Evolutionary conservation across 108 stramenopile genomes (phyloP).

Genomic region (Pseudonitzschia multiseries): DNA sequence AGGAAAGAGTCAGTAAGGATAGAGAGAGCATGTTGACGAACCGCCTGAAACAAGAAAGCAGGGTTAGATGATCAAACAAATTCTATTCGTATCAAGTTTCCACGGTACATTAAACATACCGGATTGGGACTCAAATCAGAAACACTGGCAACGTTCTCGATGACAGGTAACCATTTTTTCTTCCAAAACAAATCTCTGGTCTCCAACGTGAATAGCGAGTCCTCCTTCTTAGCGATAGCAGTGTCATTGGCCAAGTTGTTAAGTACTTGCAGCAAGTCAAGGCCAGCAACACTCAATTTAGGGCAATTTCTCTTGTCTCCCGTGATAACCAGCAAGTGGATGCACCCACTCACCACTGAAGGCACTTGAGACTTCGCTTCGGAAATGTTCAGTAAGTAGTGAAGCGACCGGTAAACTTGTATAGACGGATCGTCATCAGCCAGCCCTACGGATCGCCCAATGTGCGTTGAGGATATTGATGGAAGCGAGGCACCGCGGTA

Average conservation of each 20-base stretch:
- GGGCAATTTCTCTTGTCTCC: constrained; percentile 68
- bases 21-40: constrained; percentile 80
- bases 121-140: constrained; percentile 57
- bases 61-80: neutral
- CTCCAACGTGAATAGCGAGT: constrained; percentile 21
- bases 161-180: constrained; percentile 54
- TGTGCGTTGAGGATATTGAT: constrained; percentile 20
- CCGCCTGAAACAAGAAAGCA: constrained; percentile 44
- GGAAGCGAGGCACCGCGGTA: constrained; percentile 47
- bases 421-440: constrained; percentile 78
- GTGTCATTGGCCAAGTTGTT: constrained; percentile 44
- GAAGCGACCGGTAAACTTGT: constrained; percentile 77
- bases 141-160: constrained; percentile 68
- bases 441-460: constrained; percentile 38
- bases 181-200: constrained; percentile 38
- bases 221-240: constrained; percentile 12
- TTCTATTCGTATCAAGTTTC: neutral
- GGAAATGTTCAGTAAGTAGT: constrained; percentile 65
- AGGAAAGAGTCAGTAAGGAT: constrained; percentile 78
- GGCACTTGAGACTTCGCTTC: constrained; percentile 66
- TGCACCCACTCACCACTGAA: constrained; percentile 37
- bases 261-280: constrained; percentile 73
- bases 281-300: constrained; percentile 76
- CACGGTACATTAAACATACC: constrained; percentile 44
- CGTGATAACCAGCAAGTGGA: constrained; percentile 56